Base-by-base conservation (phyloP, 495 filamentous ascomycete genomes). In the Viridothelium virens region DNA sequence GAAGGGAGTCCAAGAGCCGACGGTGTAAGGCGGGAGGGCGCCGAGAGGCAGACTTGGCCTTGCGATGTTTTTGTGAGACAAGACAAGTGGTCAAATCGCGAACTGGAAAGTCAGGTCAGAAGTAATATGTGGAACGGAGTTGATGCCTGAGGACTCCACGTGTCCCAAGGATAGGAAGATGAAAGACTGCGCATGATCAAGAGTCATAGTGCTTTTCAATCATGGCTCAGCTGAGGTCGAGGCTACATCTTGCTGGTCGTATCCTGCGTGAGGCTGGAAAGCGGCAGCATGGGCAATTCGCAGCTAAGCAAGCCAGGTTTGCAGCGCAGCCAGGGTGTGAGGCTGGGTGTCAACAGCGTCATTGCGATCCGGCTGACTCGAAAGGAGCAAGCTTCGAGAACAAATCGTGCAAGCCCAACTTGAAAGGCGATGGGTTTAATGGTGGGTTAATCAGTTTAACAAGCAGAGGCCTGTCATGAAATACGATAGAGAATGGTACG, bases 241-340 rank as follows among this genome's bases (percentile, higher is more conserved):
- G 25, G 25, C 53, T 59, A 18, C 53, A 59, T 59, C 5, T 59
- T 59, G 53, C 53, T 59, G 53, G 18, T 59, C 25, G 31, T 59
- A 31, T 59, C 10, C 10, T 7, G 18, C 11, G 53, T 59, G 31
- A 59, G 53, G 53, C 53, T 59, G 53, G 53, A 59, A 18, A 44
- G 41, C 41, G 41, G 7, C 14, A 44, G 41, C 41, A n/a, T 36
- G 25, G 3, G 3, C 7, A 36, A 9, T 4, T 33, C 6, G 31
- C 25, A 36, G 53, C 31, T 6, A 59, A 59, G 53, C 53, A 53
- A 5, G 12, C 18, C n/a, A 7, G 53, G 48, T 18, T 36, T 59
- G 53, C 53, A 4, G 53, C 53, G 53, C 3, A 59, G 53, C 53
- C 33, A 18, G 53, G 53, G 53, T 11, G 5, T 5, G 5, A 18